These are phyloP conservation scores for Staphylotrichum tortipilum DNA, from an alignment of 495 filamentous ascomycete genomes.

Conservation along the genomic window DNA sequence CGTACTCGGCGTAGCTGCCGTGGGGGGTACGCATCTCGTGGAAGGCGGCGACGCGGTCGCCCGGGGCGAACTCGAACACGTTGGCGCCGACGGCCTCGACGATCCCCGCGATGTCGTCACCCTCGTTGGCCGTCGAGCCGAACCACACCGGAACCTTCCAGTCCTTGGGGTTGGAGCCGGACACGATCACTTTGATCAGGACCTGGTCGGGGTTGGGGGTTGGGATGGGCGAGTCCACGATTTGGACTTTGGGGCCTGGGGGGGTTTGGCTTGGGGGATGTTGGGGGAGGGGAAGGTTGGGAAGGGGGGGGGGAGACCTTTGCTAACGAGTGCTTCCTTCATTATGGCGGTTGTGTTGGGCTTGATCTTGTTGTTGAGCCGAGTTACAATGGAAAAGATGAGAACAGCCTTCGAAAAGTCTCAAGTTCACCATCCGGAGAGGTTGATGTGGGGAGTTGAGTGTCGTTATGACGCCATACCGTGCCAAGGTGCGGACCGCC, in stretches of 20 bases:
- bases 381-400: not conserved
- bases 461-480: slow-evolving; percentile 1
- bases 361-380: not conserved
- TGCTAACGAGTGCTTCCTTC: slow-evolving; percentile 6
- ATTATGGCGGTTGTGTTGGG: not conserved
- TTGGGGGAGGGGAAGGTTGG: not conserved
- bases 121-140: slow-evolving; percentile 39
- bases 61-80: slow-evolving; percentile 53
- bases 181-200: slow-evolving; percentile 60
- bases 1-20: slow-evolving; percentile 66
- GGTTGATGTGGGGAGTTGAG: too few relatives aligned
- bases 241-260: slow-evolving; percentile 43
- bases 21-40: slow-evolving; percentile 46
- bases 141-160: slow-evolving; percentile 47
- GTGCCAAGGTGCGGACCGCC: not conserved
- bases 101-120: slow-evolving; percentile 67
- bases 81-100: slow-evolving; percentile 53
- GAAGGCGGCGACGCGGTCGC: slow-evolving; percentile 65
- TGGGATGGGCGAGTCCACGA: slow-evolving; percentile 58
- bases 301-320: slow-evolving; percentile 1
- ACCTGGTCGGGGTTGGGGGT: slow-evolving; percentile 52
- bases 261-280: not conserved
- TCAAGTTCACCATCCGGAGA: too few relatives aligned
- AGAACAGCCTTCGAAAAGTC: too few relatives aligned
- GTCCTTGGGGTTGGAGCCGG: slow-evolving; percentile 72